Percentiles rank a stretch among this genome's conserved stretches.
Evolutionary conservation across 2,329 filamentous ascomycete species (phyloP).

Genomic region (Beauveria varroae): DNA sequence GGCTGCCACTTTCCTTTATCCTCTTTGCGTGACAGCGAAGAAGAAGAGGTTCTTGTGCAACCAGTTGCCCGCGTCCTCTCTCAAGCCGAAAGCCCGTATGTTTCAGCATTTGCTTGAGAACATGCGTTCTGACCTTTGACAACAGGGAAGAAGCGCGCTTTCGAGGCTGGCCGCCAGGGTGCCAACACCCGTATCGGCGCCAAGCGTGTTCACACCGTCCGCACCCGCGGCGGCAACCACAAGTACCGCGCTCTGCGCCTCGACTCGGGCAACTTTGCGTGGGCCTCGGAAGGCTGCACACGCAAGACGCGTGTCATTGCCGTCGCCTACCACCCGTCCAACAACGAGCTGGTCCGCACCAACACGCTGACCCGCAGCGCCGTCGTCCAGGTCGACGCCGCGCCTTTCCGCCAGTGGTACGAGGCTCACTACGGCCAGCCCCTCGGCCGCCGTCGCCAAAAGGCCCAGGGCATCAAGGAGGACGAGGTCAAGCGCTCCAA

Average conservation of each 20-base stretch:
- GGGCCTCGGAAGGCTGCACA: conserved; percentile 95
- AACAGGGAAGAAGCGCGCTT: conserved; percentile 91
- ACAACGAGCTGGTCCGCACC: conserved; percentile 99
- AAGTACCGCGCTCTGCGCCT: conserved; percentile 99
- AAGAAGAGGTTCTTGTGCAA: not conserved
- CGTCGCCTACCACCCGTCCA: conserved; percentile 98
- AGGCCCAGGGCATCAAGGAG: conserved; percentile 57
- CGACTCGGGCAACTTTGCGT: conserved; percentile 98
- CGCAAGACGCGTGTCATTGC: conserved; percentile 99
- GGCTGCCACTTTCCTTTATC: not conserved
- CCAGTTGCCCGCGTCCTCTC: not conserved
- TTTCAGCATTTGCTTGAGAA: conserved; percentile 24
- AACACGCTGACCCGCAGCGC: conserved; percentile 99
- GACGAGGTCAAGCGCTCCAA: conserved; percentile 89
- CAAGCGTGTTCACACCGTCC: conserved; percentile 95
- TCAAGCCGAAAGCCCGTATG: conserved; percentile 61
- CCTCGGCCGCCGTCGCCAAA: conserved; percentile 85
- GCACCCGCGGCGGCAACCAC: conserved; percentile 96
- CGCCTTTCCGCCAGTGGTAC: conserved; percentile 99
- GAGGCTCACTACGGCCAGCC: conserved; percentile 97
- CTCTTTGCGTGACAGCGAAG: conserved; percentile 1
- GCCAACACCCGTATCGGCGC: conserved; percentile 98
- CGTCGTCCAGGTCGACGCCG: conserved; percentile 97
- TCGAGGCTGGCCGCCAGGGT: conserved; percentile 99
- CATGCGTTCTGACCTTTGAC: conserved; percentile 69